Percentiles rank a stretch among this genome's conserved stretches.
phyloP scores from a whole-genome alignment of 352 stramenopile genomes.

The Phytophthora kernoviae region DNA sequence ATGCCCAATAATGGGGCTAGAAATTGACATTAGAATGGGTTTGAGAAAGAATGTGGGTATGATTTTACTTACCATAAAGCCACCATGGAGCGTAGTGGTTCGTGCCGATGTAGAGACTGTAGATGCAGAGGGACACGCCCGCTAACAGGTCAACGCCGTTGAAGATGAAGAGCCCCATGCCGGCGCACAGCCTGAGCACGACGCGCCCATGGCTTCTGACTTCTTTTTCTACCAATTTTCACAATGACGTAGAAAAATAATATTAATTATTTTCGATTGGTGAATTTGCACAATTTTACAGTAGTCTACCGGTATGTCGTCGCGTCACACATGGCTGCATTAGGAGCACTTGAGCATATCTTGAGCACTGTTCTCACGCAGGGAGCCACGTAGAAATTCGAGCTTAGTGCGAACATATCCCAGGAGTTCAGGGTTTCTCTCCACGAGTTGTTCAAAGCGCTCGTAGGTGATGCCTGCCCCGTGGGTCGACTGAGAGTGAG shows the following conservation, averaged over 20 bases:
- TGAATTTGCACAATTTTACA: slow-evolving; percentile 1
- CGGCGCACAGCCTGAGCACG: slow-evolving; percentile 46
- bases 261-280: neutral
- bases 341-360: slow-evolving; percentile 7
- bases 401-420: slow-evolving; percentile 54
- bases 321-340: slow-evolving; percentile 1
- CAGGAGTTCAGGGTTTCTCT: slow-evolving; percentile 45
- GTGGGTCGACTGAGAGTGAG: slow-evolving; percentile 15
- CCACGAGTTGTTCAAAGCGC: slow-evolving; percentile 46
- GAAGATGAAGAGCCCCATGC: slow-evolving; percentile 73
- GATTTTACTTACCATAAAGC: slow-evolving; percentile 57
- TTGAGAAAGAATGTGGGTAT: neutral
- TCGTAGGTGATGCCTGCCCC: slow-evolving; percentile 40
- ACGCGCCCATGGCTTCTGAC: slow-evolving; percentile 25
- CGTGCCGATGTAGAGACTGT: slow-evolving; percentile 68
- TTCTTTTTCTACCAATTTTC: neutral
- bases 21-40: slow-evolving; percentile 2
- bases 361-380: slow-evolving; percentile 36
- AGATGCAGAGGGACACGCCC: slow-evolving; percentile 60
- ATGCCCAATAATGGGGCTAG: slow-evolving; percentile 60
- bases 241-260: no score
- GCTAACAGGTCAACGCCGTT: slow-evolving; percentile 78
- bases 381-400: slow-evolving; percentile 54
- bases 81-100: slow-evolving; percentile 71
- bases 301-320: slow-evolving; percentile 28